Conservation (phyloP, 2,329 filamentous ascomycete genomes). For the Karstenula rhodostoma region DNA sequence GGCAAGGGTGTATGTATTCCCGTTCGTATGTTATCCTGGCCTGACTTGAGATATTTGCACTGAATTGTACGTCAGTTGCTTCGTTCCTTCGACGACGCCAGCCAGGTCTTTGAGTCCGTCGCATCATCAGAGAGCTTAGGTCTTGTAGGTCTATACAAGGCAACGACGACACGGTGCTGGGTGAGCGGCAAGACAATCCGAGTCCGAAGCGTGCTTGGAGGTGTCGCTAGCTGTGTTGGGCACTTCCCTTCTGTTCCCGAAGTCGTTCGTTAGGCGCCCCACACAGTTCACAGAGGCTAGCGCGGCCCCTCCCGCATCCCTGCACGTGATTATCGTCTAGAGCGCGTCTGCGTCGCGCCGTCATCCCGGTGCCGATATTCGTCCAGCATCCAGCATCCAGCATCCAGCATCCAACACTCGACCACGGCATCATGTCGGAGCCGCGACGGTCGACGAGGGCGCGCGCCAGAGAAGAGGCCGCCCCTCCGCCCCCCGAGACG, state of each 20-base stretch:
- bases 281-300: background rate
- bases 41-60: background rate
- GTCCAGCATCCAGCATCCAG: background rate
- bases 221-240: background rate
- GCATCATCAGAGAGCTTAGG: background rate
- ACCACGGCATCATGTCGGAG: slow-evolving; percentile 40
- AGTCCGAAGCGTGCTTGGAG: slow-evolving; percentile 2
- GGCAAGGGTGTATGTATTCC: background rate
- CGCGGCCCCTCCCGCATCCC: background rate
- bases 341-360: slow-evolving; percentile 11
- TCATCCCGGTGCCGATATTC: slow-evolving; percentile 1
- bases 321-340: background rate
- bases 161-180: background rate
- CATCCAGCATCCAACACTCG: slow-evolving; percentile 1
- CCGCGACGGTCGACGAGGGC: slow-evolving; percentile 47
- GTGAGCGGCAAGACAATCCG: background rate
- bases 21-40: background rate
- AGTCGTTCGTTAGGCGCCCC: background rate
- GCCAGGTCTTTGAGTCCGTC: background rate
- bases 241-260: background rate
- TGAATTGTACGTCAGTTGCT: background rate
- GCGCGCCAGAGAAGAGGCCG: slow-evolving; percentile 46
- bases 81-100: background rate
- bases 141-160: background rate
- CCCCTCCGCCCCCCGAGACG: slow-evolving; percentile 32